These are phyloP conservation scores for Tolypocladium tundrense DNA, from an alignment of 2,329 filamentous ascomycete species.

Conservation along the genomic window DNA sequence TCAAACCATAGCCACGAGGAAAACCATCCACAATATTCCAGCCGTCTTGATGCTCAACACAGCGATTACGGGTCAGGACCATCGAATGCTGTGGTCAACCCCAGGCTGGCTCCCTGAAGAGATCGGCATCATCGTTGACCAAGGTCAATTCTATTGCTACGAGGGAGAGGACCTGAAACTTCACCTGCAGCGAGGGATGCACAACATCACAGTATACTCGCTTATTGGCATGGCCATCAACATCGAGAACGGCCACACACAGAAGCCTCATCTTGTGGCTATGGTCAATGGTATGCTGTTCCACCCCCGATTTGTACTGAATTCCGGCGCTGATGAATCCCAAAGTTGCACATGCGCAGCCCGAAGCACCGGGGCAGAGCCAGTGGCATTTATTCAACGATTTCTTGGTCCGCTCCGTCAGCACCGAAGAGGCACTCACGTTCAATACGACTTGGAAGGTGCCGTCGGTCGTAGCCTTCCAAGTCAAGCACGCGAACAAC, in stretches of 20 bases:
- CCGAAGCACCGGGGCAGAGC: slow-evolving; percentile 46
- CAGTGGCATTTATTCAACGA: slow-evolving; percentile 98
- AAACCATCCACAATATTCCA: slow-evolving; percentile 73
- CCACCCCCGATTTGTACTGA: background rate
- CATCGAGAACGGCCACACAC: slow-evolving; percentile 74
- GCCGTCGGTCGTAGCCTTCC: slow-evolving; percentile 79
- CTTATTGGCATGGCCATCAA: slow-evolving; percentile 83
- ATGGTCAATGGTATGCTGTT: slow-evolving; percentile 64
- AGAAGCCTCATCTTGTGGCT: slow-evolving; percentile 84
- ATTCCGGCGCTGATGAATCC: background rate
- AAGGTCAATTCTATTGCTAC: slow-evolving; percentile 89
- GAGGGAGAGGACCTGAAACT: slow-evolving; percentile 82
- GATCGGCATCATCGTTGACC: slow-evolving; percentile 82
- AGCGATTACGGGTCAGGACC: slow-evolving; percentile 59
- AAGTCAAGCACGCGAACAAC: slow-evolving; percentile 72
- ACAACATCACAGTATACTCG: slow-evolving; percentile 81
- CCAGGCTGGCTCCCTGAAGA: slow-evolving; percentile 89
- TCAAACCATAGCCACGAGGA: slow-evolving; percentile 75
- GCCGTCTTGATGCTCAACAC: slow-evolving; percentile 85
- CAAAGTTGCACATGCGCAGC: slow-evolving; percentile 55
- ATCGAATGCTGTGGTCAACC: slow-evolving; percentile 75
- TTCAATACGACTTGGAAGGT: slow-evolving; percentile 92
- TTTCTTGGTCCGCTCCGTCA: slow-evolving; percentile 76
- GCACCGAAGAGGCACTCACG: slow-evolving; percentile 71
- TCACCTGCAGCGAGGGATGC: slow-evolving; percentile 67